Base-by-base conservation (phyloP, 805 yeast species). In the Sugiyamaella qingdaonensis region DNA sequence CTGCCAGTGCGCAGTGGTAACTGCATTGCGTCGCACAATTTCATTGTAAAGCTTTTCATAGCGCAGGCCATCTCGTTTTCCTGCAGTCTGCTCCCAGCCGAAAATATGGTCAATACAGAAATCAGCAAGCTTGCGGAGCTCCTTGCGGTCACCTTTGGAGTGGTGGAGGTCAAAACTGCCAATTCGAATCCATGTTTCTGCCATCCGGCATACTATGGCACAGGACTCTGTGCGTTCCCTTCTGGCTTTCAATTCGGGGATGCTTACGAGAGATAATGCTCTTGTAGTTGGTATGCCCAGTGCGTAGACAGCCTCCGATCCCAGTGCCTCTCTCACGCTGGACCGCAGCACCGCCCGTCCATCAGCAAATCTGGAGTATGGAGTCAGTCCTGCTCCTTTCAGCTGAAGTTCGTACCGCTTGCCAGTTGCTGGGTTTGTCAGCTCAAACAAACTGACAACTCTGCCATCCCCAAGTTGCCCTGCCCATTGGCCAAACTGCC, bases 381-480 rank as follows among this genome's bases (percentile, higher is more conserved):
- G 97, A 0, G 98, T 92, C 59, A 79, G 73, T 0, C 99, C 99
- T 2, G 94, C 82, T 0, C 99, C 99, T 71, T 92, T 92, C 57
- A 92, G 70, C 70, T 92, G 98, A 1, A 92, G 59, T 58, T 85
- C 92, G 61, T 76, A 84, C 34, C 69, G 66, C 24, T 63, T 60
- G 4, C 77, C 68, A 18, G 78, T 74, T 2, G 55, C 58, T 1
- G 61, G 62, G 59, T 79, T 82, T 4, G 76, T 74, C 0, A 85
- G 69, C 58, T 87, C 92, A 70, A 92, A 91, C 44, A 92, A 70
- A 62, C 86, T 88, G 5, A 84, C 78, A 1, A 89, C 97, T 55
- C 99, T 73, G 0, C 99, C 99, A 67, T 92, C 99, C 5, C 99
- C 99, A 56, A 92, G 72, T 68, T 94, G 99, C 1, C 98, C 98